Evolutionary conservation across 176 grass and related monocot genomes (phyloP), one percentile per base, ranked within the genome.

Genomic region (Musa itinerans): DNA sequence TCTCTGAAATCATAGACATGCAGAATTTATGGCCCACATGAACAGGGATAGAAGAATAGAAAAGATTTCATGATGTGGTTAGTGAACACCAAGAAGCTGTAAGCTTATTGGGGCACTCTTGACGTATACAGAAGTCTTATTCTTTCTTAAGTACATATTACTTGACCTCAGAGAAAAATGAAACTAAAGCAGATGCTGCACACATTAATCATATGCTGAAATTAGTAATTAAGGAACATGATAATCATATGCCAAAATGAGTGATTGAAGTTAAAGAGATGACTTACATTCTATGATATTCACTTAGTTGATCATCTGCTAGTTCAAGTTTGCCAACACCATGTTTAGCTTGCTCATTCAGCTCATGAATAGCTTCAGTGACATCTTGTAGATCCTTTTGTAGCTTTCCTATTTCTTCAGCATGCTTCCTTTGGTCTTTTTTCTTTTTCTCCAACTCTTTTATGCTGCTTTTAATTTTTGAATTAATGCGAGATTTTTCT

Each of bases 401-500:
- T 81, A 98, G 83, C 80, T 82, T 87, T 80, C 73, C 84, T 68
- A 91, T 83, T 83, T 93, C 88, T 85, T 83, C 82, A 24, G 74
- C 49, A 83, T 98, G 90, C 56, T 91, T 93, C 76, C 83, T 93
- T 80, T 85, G 81, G 72, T 98, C 94, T 55, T 98, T 88, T 83
- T 93, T 98, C 82, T 90, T 98, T 82, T 85, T 98, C 7, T 98
- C 90, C 53, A 93, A 85, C 86, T 98, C 90, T 74, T 98, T 98
- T 61, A 81, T 87, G 82, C 86, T 90, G 69, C 94, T 98, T 85
- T 98, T 98, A 62, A 98, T 93, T 91, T 98, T 98, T 52, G 94
- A 98, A 83, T 87, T 89, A 55, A 98, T 86, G n/a, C 94, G 88
- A 72, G 94, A 93, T 82, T 74, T 93, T 85, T 98, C 88, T 59